phyloP scores from a whole-genome alignment of 345 rosid genomes.

The Populus davidiana region DNA sequence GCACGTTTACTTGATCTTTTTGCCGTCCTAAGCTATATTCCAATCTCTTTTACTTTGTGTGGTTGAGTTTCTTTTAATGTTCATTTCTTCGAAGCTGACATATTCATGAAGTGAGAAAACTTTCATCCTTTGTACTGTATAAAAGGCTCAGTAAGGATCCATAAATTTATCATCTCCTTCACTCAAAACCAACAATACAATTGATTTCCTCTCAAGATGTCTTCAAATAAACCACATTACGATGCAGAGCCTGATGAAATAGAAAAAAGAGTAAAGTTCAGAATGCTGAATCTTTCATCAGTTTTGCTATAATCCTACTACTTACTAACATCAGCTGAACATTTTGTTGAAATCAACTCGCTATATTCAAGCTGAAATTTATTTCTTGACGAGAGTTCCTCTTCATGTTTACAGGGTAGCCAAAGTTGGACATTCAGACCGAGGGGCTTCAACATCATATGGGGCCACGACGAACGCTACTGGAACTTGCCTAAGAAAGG shows the following conservation, averaged over 20 bases:
- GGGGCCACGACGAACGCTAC: slow-evolving; percentile 28
- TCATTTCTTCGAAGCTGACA: no score
- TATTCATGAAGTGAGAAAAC: no score
- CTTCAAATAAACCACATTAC: slow-evolving; percentile 1
- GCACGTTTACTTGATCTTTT: not conserved
- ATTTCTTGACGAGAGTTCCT: not conserved
- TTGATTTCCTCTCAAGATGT: not conserved
- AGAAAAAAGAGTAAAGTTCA: fast-evolving
- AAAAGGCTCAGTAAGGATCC: not conserved
- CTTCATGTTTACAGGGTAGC: not conserved
- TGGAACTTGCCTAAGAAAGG: slow-evolving; percentile 2
- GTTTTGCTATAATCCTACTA: not conserved
- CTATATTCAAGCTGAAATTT: not conserved
- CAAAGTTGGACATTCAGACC: not conserved
- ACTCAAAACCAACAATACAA: not conserved
- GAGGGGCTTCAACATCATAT: slow-evolving; percentile 14
- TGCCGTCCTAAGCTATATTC: not conserved
- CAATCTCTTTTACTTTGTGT: not conserved
- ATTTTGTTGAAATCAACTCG: not conserved
- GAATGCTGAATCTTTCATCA: not conserved
- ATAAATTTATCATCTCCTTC: not conserved
- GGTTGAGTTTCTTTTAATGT: no score
- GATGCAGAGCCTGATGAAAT: not conserved
- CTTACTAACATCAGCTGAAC: not conserved
- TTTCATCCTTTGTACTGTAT: not conserved